phyloP scores from a whole-genome alignment of 768 basidiomycete species.

The Leccinum ochraceum region DNA sequence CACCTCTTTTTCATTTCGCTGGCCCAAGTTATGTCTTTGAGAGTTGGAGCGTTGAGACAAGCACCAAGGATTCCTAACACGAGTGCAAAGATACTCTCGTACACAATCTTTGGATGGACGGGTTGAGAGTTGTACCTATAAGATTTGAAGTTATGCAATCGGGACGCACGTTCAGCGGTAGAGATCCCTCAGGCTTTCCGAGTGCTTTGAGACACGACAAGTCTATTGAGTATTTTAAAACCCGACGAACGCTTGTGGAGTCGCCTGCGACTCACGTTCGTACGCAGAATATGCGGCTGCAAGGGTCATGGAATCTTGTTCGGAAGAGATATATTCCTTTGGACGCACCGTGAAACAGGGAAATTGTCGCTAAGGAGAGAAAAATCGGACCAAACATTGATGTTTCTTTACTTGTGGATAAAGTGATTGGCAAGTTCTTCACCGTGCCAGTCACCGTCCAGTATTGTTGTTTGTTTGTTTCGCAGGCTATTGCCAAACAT shows the following conservation, averaged over 20 bases:
- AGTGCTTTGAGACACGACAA: constrained; percentile 76
- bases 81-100: constrained; percentile 65
- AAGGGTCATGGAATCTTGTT: constrained; percentile 1
- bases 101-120: constrained; percentile 50
- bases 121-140: not conserved
- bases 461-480: constrained; percentile 7
- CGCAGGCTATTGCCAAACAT: constrained; percentile 6
- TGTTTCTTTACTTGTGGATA: not conserved
- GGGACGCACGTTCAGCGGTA: constrained; percentile 61
- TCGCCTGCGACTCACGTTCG: constrained; percentile 54
- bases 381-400: constrained; percentile 50
- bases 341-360: constrained; percentile 55
- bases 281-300: constrained; percentile 80
- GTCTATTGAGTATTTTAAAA: constrained; percentile 45
- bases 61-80: constrained; percentile 73
- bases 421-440: not conserved
- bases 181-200: constrained; percentile 63
- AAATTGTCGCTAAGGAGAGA: constrained; percentile 46
- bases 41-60: constrained; percentile 60
- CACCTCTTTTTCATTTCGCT: constrained; percentile 87
- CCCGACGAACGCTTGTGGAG: constrained; percentile 20
- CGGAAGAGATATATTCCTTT: not conserved
- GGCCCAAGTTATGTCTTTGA: constrained; percentile 86
- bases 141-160: not conserved
- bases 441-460: too few relatives aligned